These are phyloP conservation scores for Chlamydomonas sp. DNA, from an alignment of 139 green algal genomes.

Conservation along the genomic window DNA sequence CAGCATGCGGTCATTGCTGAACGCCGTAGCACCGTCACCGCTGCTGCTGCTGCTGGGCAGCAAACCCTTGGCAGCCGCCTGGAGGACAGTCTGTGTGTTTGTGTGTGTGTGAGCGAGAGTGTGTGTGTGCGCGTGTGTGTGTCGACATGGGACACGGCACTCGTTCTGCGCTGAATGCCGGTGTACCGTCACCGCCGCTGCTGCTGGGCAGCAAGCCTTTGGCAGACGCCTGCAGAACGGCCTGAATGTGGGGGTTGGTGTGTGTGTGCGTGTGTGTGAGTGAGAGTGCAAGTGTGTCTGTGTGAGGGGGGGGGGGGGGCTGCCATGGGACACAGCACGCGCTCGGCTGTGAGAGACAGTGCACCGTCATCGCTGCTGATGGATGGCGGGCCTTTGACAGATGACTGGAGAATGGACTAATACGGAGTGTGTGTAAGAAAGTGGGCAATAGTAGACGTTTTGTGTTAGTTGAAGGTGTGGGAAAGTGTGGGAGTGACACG, in stretches of 20 bases:
- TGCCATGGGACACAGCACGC: not conserved
- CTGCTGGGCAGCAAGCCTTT: not conserved
- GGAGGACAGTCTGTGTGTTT: too few species aligned
- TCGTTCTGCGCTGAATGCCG: not conserved
- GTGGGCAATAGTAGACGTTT: too few species aligned
- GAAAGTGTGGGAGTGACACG: too few species aligned
- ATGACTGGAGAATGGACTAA: not conserved
- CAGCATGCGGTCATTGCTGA: not conserved
- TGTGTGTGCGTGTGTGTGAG: too few species aligned
- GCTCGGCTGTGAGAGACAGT: not conserved
- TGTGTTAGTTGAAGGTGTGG: too few species aligned
- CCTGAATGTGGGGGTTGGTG: too few species aligned
- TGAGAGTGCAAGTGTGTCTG: too few species aligned
- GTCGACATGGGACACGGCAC: not conserved
- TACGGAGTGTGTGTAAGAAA: too few species aligned
- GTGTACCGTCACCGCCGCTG: not conserved
- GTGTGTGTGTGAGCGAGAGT: too few species aligned
- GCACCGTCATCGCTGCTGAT: not conserved
- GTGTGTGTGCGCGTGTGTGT: too few species aligned
- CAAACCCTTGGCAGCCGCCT: not conserved
- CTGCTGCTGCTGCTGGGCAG: too few species aligned
- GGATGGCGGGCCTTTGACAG: not conserved
- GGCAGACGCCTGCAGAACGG: not conserved
- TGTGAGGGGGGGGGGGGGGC: too few species aligned
- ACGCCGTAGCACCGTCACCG: not conserved